Base-by-base conservation (phyloP, 805 yeast species). In the Yamadazyma insecticola region DNA sequence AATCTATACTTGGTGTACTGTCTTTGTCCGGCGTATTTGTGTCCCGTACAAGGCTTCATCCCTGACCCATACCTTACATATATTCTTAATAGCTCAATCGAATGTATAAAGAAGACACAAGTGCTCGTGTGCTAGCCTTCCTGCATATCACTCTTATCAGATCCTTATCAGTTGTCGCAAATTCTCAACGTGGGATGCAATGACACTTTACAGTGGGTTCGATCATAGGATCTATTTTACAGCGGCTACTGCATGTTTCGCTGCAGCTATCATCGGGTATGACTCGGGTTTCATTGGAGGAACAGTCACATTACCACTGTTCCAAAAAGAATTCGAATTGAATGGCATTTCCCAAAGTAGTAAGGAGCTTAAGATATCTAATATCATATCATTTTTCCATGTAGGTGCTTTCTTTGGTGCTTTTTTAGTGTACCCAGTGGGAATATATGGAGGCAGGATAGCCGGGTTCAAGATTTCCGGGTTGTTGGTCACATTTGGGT, bases 251-350 rank as follows among this genome's bases (percentile, higher is more conserved):
- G 60, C 65, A 2, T 53, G 62, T 7, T 54, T 60, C 5, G 66
- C 66, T 4, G 65, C 67, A 22, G 55, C 60, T 29, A 58, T 61
- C 30, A 59, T 60, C 27, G 67, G 67, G 5, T 61, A 61, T 34
- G 67, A 61, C 32, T 59, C 64, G 5, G 67, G 64, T 3, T 61
- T 57, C 29, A 61, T 61, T 28, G 67, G 67, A 4, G 67, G 67
- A 7, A 58, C 67, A 3, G 63, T 60, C 20, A 56, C 60, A 4
- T 45, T 60, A 16, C 41, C 41, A 11, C 49, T 60, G 3, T 61
- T 61, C 37, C 35, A 43, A 30, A 26, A 45, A 9, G 66, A 59
- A 38, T 60, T 60, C 42, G 55, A 57, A 15, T 46, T 61, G 24
- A 48, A 48, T 32, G 30, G 23, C 9, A 33, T 24, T 25, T 37